Evolutionary conservation across 441 rosid genomes (phyloP), one percentile per base, ranked within the genome.

Genomic region (Aquilaria agallochum): DNA sequence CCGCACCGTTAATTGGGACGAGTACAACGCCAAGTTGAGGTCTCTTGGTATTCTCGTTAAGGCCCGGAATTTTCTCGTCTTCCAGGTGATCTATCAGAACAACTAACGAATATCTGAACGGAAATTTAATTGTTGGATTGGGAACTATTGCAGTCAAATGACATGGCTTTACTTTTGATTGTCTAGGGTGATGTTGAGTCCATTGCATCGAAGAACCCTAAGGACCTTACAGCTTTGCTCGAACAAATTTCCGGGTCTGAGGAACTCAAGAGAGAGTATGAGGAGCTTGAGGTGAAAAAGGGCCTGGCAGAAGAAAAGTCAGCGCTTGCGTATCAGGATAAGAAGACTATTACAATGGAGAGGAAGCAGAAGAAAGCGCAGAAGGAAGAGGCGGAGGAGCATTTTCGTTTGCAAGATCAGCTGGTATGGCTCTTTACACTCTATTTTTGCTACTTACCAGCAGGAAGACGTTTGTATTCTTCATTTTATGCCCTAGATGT

Each of bases 301-400:
- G 93, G 80, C 27, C 68, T 48, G 31, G 99, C 99, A 30, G 98
- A 92, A 74, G 95, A 90, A 68, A 95, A 84, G 67, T 81, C 96
- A 42, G 95, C 92, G 1, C 87, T 88, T 76, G 74, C 74, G 45
- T 92, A 86, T 73, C 97, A 90, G 86, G 90, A 84, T 61, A 95
- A 95, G 79, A 85, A 86, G 78, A 87, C 96, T 0, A 59, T 92
- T 11, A 92, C 84, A 12, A 59, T 74, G 67, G 99, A 95, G 82
- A 85, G 97, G 84, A 95, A 95, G 78, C 94, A 87, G 71, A 95
- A 95, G 87, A 95, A 95, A 78, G 97, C 85, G 61, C 99, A 95
- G 75, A 95, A 95, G 81, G 99, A 92, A 81, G 99, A 95, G 83
- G 99, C 98, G 45, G 99, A 95, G 78, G 92, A 87, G 67, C 97